Percentiles rank a stretch among this genome's conserved stretches.
phyloP scores from a whole-genome alignment of 441 rosid genomes.

The Isatis lusitanica region DNA sequence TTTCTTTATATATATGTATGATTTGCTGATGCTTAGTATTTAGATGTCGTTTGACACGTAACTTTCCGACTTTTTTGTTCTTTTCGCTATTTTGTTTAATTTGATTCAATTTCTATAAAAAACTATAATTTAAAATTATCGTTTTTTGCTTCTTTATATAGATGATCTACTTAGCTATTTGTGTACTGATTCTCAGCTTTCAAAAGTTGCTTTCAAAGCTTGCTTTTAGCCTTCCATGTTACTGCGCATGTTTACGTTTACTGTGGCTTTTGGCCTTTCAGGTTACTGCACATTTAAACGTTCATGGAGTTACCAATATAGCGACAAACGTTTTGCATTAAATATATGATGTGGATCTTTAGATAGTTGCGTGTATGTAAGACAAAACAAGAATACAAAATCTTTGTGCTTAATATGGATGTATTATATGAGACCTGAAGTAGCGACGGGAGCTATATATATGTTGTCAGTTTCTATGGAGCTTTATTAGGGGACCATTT shows the following conservation, averaged over 20 bases:
- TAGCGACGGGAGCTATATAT: background rate
- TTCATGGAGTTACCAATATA: background rate
- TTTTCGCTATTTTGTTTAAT: background rate
- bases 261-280: background rate
- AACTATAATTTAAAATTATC: background rate
- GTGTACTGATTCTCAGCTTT: constrained; percentile 24
- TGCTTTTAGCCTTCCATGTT: background rate
- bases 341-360: background rate
- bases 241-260: too few relatives aligned
- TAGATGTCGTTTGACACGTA: background rate
- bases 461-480: constrained; percentile 19
- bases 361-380: background rate
- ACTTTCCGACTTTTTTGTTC: background rate
- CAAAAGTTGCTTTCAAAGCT: constrained; percentile 25
- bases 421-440: background rate
- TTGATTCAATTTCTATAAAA: background rate
- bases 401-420: background rate
- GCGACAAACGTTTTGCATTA: constrained; percentile 14
- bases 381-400: background rate
- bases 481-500: constrained; percentile 20
- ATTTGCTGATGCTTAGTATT: too few relatives aligned
- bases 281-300: constrained; percentile 5
- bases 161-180: constrained; percentile 10
- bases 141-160: background rate
- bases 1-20: too few relatives aligned